Conservation (phyloP, 139 green algal genomes). For the Micractinium sp. region DNA sequence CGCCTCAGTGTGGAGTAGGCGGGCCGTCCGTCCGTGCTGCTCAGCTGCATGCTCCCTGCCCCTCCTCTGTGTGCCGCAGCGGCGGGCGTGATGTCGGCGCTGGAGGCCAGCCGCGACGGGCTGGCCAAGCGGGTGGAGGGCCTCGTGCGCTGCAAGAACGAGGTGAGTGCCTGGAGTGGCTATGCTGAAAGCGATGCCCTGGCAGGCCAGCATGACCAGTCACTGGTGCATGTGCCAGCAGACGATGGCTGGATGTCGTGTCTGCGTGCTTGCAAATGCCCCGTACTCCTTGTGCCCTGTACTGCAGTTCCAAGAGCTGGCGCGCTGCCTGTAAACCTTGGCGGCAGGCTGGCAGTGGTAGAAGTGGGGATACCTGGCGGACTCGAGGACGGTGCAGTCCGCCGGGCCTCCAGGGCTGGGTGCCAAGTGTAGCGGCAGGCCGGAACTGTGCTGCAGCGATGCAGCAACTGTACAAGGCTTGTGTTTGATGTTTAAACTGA, state of each 20-base stretch:
- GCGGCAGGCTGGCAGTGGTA: too few relatives aligned
- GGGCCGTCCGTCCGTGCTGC: neutral
- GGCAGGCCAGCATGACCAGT: too few relatives aligned
- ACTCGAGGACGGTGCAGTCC: too few relatives aligned
- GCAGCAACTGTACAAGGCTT: too few relatives aligned
- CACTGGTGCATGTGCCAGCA: too few relatives aligned
- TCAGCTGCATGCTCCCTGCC: neutral
- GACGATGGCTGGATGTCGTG: neutral
- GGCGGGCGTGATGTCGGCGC: slow-evolving; percentile 61
- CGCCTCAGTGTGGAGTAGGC: neutral
- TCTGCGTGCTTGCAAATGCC: neutral
- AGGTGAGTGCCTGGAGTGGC: slow-evolving; percentile 45
- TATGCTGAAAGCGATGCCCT: neutral
- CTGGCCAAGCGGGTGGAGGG: slow-evolving; percentile 71
- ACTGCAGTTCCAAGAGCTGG: slow-evolving; percentile 38
- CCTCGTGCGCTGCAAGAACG: slow-evolving; percentile 81
- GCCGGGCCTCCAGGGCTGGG: too few relatives aligned
- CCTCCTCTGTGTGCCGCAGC: slow-evolving; percentile 54
- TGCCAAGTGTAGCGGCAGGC: too few relatives aligned
- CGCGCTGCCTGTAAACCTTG: slow-evolving; percentile 45
- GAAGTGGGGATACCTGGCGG: too few relatives aligned
- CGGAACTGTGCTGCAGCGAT: too few relatives aligned
- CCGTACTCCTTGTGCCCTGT: neutral
- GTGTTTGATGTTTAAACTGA: too few relatives aligned
- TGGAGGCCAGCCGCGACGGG: slow-evolving; percentile 72